Percentiles rank a stretch among this genome's conserved stretches.
phyloP scores from a whole-genome alignment of 495 filamentous ascomycete species.

The Neurospora tetraspora region DNA sequence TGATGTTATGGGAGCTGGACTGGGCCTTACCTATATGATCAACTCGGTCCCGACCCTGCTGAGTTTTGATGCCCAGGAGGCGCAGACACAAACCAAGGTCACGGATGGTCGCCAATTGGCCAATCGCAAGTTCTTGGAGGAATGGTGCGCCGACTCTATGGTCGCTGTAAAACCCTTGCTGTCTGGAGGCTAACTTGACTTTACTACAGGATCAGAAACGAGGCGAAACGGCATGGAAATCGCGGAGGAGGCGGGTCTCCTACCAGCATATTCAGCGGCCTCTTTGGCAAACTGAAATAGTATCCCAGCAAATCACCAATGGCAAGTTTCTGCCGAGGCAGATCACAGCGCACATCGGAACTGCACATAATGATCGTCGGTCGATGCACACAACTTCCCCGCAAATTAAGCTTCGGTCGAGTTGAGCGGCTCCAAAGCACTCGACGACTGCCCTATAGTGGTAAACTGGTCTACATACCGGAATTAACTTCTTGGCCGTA shows the following conservation, averaged over 20 bases:
- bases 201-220: slow-evolving; percentile 43
- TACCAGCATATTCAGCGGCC: slow-evolving; percentile 24
- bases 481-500: neutral
- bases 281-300: slow-evolving; percentile 31
- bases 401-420: neutral
- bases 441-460: neutral
- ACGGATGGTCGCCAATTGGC: slow-evolving; percentile 42
- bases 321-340: neutral
- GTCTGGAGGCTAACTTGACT: neutral
- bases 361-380: neutral
- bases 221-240: slow-evolving; percentile 39
- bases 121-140: slow-evolving; percentile 42
- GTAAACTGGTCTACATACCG: neutral
- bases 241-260: slow-evolving; percentile 34
- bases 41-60: slow-evolving; percentile 58
- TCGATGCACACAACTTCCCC: neutral
- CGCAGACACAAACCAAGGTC: slow-evolving; percentile 45
- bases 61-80: slow-evolving; percentile 52
- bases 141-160: slow-evolving; percentile 21
- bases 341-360: neutral
- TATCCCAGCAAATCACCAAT: neutral
- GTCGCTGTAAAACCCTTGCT: neutral
- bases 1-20: slow-evolving; percentile 41
- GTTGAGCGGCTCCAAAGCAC: neutral
- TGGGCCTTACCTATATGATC: slow-evolving; percentile 51